Base-by-base conservation (phyloP, 768 basidiomycete species). In the Leccinum subtestaceum region DNA sequence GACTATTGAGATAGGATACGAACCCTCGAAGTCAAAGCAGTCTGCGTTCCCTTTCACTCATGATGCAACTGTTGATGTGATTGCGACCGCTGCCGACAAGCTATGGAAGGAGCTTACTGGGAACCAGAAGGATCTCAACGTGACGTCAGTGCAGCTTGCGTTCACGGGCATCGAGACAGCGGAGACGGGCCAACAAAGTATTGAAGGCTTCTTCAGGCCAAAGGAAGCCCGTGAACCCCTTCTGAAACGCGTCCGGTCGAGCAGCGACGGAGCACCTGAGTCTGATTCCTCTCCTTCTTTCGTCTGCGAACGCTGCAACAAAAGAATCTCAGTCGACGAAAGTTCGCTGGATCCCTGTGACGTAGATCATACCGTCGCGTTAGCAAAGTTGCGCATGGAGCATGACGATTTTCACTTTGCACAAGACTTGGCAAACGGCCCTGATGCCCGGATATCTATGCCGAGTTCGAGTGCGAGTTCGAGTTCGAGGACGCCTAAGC, bases 321-420 rank as follows among this genome's bases (percentile, higher is more conserved):
- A 81, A 69, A 76, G 67, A 29, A 74, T 87, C 25, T 57, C 71
- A 31, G 65, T 80, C 45, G 63, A 71, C 38, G 66, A 65, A 47
- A 67, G 58, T 49, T 60, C 60, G 52, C 21, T 54, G 29, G 54
- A 53, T 29, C 59, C 56, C 47, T 54, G 60, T 53, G 73, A 67
- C 54, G 67, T 63, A 43, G 77, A 67, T 5, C 63, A 47, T 31
- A 67, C 62, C n/a, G 63, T 65, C 52, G 76, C 74, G 61, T 64
- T 87, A 38, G 75, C 72, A 6, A 72, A 72, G 59, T 67, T 84
- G 56, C 78, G 77, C 55, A 64, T 81, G 71, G 95, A 97, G 68
- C 95, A 98, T 65, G 81, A 84, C 36, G 95, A 97, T 73, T 97
- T 85, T 71, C 95, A 98, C 72, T 85, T 93, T 64, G 95, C 95